Conservation (phyloP, 345 rosid genomes). For the Clarkia xantiana region DNA sequence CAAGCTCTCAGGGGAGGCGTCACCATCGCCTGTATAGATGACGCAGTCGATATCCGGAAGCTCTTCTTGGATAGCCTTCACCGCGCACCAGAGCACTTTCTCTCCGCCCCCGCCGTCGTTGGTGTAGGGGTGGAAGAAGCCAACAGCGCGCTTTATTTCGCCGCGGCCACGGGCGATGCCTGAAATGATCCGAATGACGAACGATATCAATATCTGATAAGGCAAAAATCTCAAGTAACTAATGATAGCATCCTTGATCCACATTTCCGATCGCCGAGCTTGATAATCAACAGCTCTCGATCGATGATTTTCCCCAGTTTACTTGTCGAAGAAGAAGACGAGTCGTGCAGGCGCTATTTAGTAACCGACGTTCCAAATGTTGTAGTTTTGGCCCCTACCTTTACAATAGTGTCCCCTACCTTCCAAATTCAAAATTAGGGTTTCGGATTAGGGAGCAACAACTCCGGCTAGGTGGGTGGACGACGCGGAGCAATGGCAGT, state of each 20-base stretch:
- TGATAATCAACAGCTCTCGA: neutral
- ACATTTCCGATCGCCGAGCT: neutral
- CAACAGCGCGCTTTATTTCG: constrained; percentile 38
- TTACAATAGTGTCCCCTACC: too few species aligned
- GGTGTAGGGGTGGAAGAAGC: constrained; percentile 84
- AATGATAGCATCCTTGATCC: too few species aligned
- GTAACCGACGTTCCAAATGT: too few species aligned
- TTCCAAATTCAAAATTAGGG: too few species aligned
- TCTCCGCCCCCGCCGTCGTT: constrained; percentile 99
- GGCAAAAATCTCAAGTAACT: too few species aligned
- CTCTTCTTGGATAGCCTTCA: constrained; percentile 77
- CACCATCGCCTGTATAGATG: constrained; percentile 70
- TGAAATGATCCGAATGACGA: constrained; percentile 10
- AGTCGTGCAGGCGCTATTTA: too few species aligned
- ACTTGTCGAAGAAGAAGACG: too few species aligned
- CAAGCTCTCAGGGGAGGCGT: constrained; percentile 47
- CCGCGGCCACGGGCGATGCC: constrained; percentile 27
- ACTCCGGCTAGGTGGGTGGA: too few species aligned
- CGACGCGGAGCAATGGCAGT: too few species aligned
- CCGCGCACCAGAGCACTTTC: constrained; percentile 92
- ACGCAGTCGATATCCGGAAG: constrained; percentile 47
- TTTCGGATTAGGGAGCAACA: too few species aligned
- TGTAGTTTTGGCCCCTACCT: too few species aligned
- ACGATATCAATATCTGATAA: neutral
- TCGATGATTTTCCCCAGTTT: too few species aligned